Evolutionary conservation across 2,329 filamentous ascomycete species (phyloP).

Genomic region (Raffaelea albimanens): DNA sequence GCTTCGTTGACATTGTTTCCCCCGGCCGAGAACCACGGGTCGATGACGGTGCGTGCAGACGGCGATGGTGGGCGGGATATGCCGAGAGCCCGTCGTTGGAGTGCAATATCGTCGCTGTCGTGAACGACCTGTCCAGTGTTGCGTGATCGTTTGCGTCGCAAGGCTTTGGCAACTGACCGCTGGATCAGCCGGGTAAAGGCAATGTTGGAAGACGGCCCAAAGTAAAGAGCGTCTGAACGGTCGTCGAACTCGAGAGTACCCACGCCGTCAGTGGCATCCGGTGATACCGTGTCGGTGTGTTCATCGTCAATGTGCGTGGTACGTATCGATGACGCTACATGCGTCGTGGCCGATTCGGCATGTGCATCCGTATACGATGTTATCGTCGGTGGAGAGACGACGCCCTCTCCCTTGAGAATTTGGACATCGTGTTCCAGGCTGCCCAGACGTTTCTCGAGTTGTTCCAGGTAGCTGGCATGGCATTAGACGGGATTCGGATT

Average conservation of each 20-base stretch:
- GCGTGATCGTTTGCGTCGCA: not conserved
- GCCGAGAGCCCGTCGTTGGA: not conserved
- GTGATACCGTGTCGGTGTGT: not conserved
- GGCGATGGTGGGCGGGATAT: not conserved
- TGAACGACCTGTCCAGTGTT: not conserved
- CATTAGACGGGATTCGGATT: not conserved
- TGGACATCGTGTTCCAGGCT: not conserved
- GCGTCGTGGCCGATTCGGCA: not conserved
- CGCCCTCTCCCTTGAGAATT: not conserved
- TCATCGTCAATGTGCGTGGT: not conserved
- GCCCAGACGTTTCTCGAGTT: conserved; percentile 6
- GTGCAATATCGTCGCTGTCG: not conserved
- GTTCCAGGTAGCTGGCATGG: conserved; percentile 5
- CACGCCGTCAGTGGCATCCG: conserved; percentile 14
- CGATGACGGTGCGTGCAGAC: not conserved
- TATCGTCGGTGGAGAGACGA: no score
- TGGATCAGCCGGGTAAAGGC: conserved; percentile 16
- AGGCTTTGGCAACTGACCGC: conserved; percentile 7
- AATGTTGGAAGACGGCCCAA: conserved; percentile 18
- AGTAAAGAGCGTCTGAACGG: conserved; percentile 14
- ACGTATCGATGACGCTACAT: not conserved
- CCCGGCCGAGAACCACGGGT: not conserved
- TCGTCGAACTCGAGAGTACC: conserved; percentile 15
- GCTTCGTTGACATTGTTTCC: not conserved
- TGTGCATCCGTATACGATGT: conserved; percentile 2